phyloP scores from a whole-genome alignment of 441 rosid species.

The Viola pubescens region DNA sequence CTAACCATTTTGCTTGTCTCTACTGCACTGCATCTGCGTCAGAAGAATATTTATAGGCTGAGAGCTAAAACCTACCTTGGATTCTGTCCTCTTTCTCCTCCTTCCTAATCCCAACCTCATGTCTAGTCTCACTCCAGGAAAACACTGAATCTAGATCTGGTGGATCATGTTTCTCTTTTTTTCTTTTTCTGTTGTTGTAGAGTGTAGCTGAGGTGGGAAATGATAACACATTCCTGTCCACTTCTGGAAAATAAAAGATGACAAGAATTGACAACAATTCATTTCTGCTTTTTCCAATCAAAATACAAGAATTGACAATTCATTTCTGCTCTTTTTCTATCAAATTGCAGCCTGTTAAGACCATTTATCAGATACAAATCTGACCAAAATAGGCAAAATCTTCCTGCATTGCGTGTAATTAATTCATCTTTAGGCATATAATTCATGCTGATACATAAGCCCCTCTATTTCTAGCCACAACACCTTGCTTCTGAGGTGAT shows the following conservation, averaged over 20 bases:
- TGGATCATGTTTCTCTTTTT: too few relatives aligned
- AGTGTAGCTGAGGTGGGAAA: too few relatives aligned
- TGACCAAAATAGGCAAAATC: not conserved
- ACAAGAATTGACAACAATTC: too few relatives aligned
- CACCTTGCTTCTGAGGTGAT: not conserved
- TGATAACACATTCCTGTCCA: too few relatives aligned
- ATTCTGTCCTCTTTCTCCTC: constrained; percentile 26
- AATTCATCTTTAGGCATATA: not conserved
- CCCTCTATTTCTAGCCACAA: not conserved
- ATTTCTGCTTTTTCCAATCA: too few relatives aligned
- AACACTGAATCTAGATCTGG: too few relatives aligned
- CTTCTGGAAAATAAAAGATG: too few relatives aligned
- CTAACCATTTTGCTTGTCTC: constrained; percentile 39
- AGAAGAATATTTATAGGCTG: constrained; percentile 27
- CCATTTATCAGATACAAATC: not conserved
- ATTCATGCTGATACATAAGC: not conserved
- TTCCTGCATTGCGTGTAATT: not conserved
- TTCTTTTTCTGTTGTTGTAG: too few relatives aligned
- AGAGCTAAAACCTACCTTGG: constrained; percentile 36
- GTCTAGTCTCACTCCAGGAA: not conserved
- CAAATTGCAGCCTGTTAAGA: too few relatives aligned
- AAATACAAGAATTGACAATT: too few relatives aligned
- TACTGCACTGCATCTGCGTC: constrained; percentile 33
- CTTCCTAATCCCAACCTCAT: not conserved
- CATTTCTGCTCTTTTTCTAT: too few relatives aligned